Evolutionary conservation across 169 alveolate species (phyloP), one percentile per base, ranked within the genome.

Genomic region (Plasmodium sp.): DNA sequence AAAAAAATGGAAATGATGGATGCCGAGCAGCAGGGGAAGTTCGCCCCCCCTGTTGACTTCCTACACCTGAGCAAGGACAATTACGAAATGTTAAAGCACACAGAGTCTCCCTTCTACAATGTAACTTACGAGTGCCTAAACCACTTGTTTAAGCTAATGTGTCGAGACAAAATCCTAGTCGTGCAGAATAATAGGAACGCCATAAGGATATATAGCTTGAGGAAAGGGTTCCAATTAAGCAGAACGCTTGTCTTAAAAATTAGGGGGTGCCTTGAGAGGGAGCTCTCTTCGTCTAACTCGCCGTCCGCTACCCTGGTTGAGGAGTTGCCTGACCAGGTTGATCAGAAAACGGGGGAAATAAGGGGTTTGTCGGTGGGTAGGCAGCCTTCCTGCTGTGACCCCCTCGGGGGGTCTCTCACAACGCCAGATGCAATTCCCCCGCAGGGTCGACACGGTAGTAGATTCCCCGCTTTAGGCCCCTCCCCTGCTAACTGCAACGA

Each of bases 141-240:
- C 1, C 62, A 90, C 27, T 5, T 90, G 9, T 90, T 79, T 62
- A 90, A 79, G 36, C 34, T 90, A 43, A 2, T 90, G 18, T 36
- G 27, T n/a, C 82, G 82, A 43, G 84, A 90, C 31, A 90, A 90
- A 67, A 9, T 67, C 14, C 90, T 90, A 2, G 22, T 90, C 5
- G n/a, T 90, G 10, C 83, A 79, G 77, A 90, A 80, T 12, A 90
- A 90, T 56, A 62, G 43, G 27, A 62, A 90, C 62, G 16, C 71
- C 12, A 90, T 90, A 79, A 80, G 62, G 22, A 62, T 90, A 80
- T 36, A n/a, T 3, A 79, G 54, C n/a, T 67, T 41, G 48, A 48
- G 58, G 9, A 51, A 71, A 51, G 62, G 62, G 31, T 2, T 6
- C 36, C 16, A 71, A 27, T 71, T 41, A 84, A 14, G 48, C 43